phyloP scores from a whole-genome alignment of 352 stramenopile genomes.

The Globisporangium iwayamae region DNA sequence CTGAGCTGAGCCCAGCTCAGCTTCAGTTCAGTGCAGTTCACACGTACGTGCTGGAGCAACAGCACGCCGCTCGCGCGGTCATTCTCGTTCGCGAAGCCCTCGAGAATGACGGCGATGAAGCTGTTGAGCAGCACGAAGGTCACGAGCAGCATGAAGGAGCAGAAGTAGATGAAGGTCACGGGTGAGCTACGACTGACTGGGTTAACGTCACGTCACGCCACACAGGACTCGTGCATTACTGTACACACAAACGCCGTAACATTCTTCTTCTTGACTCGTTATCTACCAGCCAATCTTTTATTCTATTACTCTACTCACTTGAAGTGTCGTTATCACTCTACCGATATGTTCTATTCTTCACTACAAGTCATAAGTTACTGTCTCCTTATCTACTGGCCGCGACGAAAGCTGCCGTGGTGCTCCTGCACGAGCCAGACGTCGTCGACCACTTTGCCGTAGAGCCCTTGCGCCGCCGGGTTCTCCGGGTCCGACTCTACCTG shows the following conservation, averaged over 20 bases:
- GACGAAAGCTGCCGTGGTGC: conserved; percentile 80
- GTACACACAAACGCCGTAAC: not conserved
- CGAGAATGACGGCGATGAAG: conserved; percentile 85
- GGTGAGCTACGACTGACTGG: conserved; percentile 20
- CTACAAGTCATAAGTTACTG: not conserved
- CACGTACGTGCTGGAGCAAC: conserved; percentile 36
- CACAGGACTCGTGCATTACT: not conserved
- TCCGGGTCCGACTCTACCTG: conserved; percentile 80
- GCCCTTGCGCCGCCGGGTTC: conserved; percentile 63
- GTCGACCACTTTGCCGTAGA: conserved; percentile 83
- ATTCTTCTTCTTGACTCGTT: not conserved
- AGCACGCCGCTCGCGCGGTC: conserved; percentile 53
- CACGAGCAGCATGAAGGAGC: conserved; percentile 79
- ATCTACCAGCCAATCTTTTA: not conserved
- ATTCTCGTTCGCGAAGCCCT: conserved; percentile 75
- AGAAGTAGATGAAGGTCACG: conserved; percentile 59
- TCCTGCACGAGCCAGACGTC: conserved; percentile 90
- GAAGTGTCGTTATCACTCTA: no score
- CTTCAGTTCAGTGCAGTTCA: no score
- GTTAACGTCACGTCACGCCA: not conserved
- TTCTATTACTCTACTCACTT: not conserved
- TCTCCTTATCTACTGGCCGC: not conserved
- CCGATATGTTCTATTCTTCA: not conserved
- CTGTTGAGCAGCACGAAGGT: conserved; percentile 85
- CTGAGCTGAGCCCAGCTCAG: no score